Evolutionary conservation across 2,329 filamentous ascomycete genomes (phyloP), one percentile per base, ranked within the genome.

Genomic region (Aspergillus quadrilineatus): DNA sequence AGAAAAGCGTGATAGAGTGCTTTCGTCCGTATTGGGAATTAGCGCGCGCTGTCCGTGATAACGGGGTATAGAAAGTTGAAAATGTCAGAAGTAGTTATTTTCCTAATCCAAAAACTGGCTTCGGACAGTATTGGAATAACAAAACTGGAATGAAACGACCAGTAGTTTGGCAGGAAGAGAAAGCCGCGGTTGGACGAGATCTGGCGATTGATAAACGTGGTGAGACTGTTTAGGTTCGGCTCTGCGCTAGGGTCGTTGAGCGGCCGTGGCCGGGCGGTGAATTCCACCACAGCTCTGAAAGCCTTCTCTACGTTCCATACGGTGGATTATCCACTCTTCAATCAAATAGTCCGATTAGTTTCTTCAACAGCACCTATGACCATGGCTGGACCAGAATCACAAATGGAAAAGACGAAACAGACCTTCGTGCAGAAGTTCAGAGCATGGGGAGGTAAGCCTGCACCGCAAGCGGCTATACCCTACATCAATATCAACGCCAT

Each of bases 381-480:
- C 59, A 73, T 72, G 69, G 52, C 69, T 14, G 61, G 62, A 53
- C 46, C 63, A 39, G 57, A 70, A 37, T 67, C 69, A 39, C 51
- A 65, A 41, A 58, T 65, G 30, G 69, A 76, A 60, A 59, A 70
- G 57, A 65, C 71, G 8, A 76, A 76, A 59, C 65, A 72, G 57
- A 71, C 75, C 46, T 58, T 75, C 37, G 64, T 75, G 29, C 69
- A 74, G 57, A 69, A 68, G 61, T 70, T 69, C 53, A 68, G 69
- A 57, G 72, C 70, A 53, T 78, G 75, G 75, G 76, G 75, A 69
- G 75, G 75, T 78, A 69, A 60, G 69, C 28, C 30, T 44, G 26
- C 30, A 12, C 51, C 22, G 37, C 17, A 14, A 22, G 45, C 28
- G 12, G 43, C 37, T 4, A 47, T 42, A 29, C n/a, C 14, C 17